Percentiles rank a stretch among this genome's conserved stretches.
These are phyloP conservation scores for Ceratobasidium sp. DNA, from an alignment of 1,284 basidiomycete genomes.

Conservation along the genomic window DNA sequence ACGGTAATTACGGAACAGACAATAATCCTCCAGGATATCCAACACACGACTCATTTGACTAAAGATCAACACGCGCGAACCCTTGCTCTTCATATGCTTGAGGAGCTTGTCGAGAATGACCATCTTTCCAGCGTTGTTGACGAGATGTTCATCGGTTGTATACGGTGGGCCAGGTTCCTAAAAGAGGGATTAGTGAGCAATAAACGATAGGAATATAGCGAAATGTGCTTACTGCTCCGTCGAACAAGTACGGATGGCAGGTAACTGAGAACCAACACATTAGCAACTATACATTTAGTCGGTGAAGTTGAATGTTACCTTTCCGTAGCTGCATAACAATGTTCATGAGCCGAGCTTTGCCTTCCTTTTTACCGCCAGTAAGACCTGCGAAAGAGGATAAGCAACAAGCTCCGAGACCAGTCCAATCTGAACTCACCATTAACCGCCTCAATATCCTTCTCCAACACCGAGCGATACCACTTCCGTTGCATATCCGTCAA, in stretches of 20 bases:
- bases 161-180: conserved; percentile 97
- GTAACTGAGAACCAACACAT: conserved; percentile 64
- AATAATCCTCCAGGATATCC: conserved; percentile 98
- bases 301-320: conserved; percentile 50
- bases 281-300: neutral
- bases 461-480: conserved; percentile 96
- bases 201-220: neutral
- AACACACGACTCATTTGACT: conserved; percentile 97
- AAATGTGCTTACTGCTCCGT: conserved; percentile 76
- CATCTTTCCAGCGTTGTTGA: conserved; percentile 98
- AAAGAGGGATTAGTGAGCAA: conserved; percentile 9
- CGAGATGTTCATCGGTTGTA: conserved; percentile 97
- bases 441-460: conserved; percentile 99
- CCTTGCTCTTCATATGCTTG: conserved; percentile 89
- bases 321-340: conserved; percentile 99
- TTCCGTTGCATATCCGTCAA: conserved; percentile 98
- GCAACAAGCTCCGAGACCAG: neutral
- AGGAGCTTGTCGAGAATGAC: conserved; percentile 96
- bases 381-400: conserved; percentile 66
- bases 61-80: conserved; percentile 96
- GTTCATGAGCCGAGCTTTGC: conserved; percentile 97
- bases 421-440: conserved; percentile 71
- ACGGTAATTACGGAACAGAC: conserved; percentile 93
- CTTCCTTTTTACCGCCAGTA: conserved; percentile 94
- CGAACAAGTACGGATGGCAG: conserved; percentile 88